phyloP scores from a whole-genome alignment of 768 basidiomycete genomes.

The Termitomyces sp. region DNA sequence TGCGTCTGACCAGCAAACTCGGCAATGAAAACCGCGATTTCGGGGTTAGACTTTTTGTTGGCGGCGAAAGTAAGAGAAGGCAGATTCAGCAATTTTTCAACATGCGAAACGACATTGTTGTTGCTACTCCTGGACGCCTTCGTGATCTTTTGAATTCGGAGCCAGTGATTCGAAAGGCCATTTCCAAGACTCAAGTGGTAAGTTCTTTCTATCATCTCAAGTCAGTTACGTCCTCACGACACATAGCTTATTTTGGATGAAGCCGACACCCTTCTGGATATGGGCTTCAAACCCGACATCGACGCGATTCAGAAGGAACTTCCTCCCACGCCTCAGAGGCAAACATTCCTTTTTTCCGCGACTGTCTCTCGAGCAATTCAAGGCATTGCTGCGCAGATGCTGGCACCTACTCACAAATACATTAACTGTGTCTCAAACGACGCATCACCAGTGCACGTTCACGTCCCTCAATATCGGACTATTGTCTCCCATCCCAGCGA shows the following conservation, averaged over 20 bases:
- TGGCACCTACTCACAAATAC: conserved; percentile 58
- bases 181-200: conserved; percentile 56
- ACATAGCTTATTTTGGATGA: conserved; percentile 84
- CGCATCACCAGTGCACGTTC: conserved; percentile 59
- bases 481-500: conserved; percentile 57
- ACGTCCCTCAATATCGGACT: conserved; percentile 81
- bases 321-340: conserved; percentile 60
- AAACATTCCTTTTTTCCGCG: conserved; percentile 90
- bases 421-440: conserved; percentile 67
- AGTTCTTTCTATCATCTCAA: conserved; percentile 18
- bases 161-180: conserved; percentile 43
- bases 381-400: conserved; percentile 55
- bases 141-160: conserved; percentile 64
- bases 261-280: conserved; percentile 84
- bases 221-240: conserved; percentile 3
- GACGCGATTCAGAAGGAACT: conserved; percentile 61
- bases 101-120: conserved; percentile 72
- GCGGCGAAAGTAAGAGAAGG: conserved; percentile 58
- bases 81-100: conserved; percentile 68
- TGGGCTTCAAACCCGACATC: conserved; percentile 89
- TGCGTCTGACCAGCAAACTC: conserved; percentile 57
- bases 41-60: conserved; percentile 70
- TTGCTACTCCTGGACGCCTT: conserved; percentile 87
- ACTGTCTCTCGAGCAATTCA: conserved; percentile 72
- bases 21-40: conserved; percentile 31